Evolutionary conservation across 2,329 filamentous ascomycete species (phyloP).

Genomic region (Beauveria varroae): DNA sequence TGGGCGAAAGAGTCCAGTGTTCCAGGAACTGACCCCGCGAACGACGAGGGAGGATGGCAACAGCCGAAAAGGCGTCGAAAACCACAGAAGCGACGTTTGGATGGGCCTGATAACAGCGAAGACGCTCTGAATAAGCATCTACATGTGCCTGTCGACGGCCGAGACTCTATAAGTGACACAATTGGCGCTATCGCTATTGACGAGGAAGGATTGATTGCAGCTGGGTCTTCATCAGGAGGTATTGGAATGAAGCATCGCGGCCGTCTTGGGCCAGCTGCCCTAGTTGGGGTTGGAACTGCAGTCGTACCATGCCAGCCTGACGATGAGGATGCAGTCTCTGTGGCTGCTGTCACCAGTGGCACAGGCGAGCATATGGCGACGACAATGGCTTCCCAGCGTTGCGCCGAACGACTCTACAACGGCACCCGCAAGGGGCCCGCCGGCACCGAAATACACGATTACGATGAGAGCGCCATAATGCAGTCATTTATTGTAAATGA

Average conservation of each 20-base stretch:
- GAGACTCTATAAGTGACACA: constrained; percentile 76
- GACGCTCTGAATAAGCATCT: neutral
- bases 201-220: constrained; percentile 76
- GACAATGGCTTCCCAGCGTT: constrained; percentile 80
- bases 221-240: constrained; percentile 90
- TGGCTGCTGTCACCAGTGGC: constrained; percentile 84
- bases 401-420: constrained; percentile 77
- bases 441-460: constrained; percentile 57
- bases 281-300: constrained; percentile 85
- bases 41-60: neutral
- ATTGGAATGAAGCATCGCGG: constrained; percentile 98
- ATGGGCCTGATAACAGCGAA: neutral
- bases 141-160: constrained; percentile 23
- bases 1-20: neutral
- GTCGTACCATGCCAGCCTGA: constrained; percentile 70
- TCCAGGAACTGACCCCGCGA: neutral
- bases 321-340: constrained; percentile 61
- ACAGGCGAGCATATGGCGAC: constrained; percentile 98
- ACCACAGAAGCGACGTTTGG: neutral
- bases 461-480: constrained; percentile 70
- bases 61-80: constrained; percentile 6
- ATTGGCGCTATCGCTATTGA: constrained; percentile 95
- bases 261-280: constrained; percentile 81
- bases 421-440: constrained; percentile 51
- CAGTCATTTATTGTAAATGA: constrained; percentile 74